Conservation (phyloP, 2,329 filamentous ascomycete species). For the Bipolaris gigantea region DNA sequence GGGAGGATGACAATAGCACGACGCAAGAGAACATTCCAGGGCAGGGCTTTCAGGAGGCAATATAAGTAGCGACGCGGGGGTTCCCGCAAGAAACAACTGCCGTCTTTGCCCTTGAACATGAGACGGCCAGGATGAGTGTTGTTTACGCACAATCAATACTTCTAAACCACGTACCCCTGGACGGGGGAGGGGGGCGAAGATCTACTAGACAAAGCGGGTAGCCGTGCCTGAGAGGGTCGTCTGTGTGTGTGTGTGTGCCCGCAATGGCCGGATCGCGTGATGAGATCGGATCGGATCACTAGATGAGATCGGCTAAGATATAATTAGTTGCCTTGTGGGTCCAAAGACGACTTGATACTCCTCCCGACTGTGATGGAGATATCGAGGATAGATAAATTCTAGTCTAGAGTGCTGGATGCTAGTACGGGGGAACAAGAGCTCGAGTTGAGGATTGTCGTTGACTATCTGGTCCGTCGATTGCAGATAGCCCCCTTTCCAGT, state of each 20-base stretch:
- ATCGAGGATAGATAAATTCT: not conserved
- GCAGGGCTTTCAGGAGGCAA: not conserved
- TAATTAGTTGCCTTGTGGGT: not conserved
- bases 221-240: not conserved
- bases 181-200: not conserved
- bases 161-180: slow-evolving; percentile 2
- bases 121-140: not conserved
- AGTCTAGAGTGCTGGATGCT: not conserved
- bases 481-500: not conserved
- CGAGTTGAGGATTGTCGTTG: not conserved
- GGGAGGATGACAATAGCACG: not conserved
- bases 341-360: not conserved
- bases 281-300: not conserved
- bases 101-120: not conserved
- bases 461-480: not conserved
- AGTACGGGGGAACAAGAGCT: not conserved
- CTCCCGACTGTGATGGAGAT: not conserved
- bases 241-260: not conserved
- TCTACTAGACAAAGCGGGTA: not conserved
- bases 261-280: not conserved
- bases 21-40: not conserved
- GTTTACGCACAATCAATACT: not conserved
- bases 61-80: slow-evolving; percentile 5
- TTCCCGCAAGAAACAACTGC: not conserved
- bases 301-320: not conserved